Base-by-base conservation (phyloP, 129 eudicot genomes). In the Oenanthe sinensis region DNA sequence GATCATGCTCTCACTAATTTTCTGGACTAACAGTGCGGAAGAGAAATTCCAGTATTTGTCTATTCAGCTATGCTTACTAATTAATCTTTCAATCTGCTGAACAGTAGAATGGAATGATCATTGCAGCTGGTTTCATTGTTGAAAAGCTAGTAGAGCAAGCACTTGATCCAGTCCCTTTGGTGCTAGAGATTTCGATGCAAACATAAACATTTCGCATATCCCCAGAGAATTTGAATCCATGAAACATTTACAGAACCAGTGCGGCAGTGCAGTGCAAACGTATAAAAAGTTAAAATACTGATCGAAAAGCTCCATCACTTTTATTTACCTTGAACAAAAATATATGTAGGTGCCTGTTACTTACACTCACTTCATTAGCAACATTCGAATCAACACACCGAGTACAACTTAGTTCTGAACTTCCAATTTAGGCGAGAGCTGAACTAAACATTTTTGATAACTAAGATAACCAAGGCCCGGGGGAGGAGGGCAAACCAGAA, bases 401-500 rank as follows among this genome's bases (percentile, higher is more conserved):
- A 73, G 76, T 73, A 73, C 15, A 26, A 46, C 20, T 46, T 15
- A 19, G 36, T 48, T 24, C 43, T 43, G 28, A 26, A 9, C 33
- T 48, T 24, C 43, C 62, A 14, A 14, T 5, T 26, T 50, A 45
- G 60, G 48, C 26, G 47, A 8, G 76, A 73, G 43, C 77, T 46
- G 24, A 28, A 16, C 77, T 46, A 74, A 74, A 46, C 22, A 15
- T 28, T 74, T 48, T 50, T 2, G 1, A 24, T 37, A 19, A 22
- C 11, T n/a, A 16, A 43, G 17, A 45, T 13, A 46, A 28, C 14
- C 19, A 46, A 22, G 50, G 33, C 77, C 9, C 42, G 77, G 77
- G 19, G 92, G 96, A 89, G 97, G 92, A 84, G 89, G 89, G 82
- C 80, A 81, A 77, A 77, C 82, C 79, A 71, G 65, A 77, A 88